Conservation (phyloP, 495 filamentous ascomycete genomes). For the Entonaema liquescens region DNA sequence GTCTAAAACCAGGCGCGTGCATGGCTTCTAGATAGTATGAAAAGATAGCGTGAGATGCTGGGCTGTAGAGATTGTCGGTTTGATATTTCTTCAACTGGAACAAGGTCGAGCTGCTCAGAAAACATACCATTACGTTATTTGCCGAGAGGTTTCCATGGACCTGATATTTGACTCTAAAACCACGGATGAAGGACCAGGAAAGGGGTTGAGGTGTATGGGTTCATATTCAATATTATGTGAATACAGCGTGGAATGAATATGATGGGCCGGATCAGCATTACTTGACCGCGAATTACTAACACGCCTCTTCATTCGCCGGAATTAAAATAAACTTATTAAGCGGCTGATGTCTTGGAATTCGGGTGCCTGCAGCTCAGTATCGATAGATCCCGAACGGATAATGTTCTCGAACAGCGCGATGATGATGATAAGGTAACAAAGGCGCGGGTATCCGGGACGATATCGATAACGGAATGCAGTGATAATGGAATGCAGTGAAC, state of each 20-base stretch:
- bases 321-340: neutral
- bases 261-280: neutral
- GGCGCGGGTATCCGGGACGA: constrained; percentile 11
- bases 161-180: no score
- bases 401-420: neutral
- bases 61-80: no score
- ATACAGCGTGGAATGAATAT: neutral
- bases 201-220: no score
- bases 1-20: no score
- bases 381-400: neutral
- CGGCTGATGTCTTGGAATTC: neutral
- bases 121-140: no score
- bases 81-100: no score
- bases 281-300: neutral
- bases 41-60: no score
- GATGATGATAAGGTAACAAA: neutral
- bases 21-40: no score
- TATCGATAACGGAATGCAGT: constrained; percentile 36
- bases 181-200: no score
- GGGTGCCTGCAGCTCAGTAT: constrained; percentile 1
- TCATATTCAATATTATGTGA: no score
- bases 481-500: constrained; percentile 40
- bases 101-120: no score
- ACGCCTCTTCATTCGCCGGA: neutral
- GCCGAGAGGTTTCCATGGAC: no score